Base-by-base conservation (phyloP, 2,329 filamentous ascomycete genomes). In the Trichoderma aggressivum region DNA sequence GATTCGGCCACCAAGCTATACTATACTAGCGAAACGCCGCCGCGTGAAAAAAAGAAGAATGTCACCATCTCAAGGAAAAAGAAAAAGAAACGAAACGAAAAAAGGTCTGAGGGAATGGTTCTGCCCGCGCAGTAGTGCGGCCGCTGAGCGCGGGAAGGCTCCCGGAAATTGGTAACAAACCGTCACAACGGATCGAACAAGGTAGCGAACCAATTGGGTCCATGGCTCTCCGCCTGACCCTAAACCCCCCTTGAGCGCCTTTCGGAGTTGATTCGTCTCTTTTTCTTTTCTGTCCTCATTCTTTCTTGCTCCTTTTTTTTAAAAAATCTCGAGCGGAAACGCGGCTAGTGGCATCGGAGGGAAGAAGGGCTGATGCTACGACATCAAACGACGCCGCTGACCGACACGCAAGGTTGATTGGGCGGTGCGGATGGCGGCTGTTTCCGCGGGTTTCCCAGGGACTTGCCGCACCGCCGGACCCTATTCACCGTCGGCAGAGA, bases 381-480 rank as follows among this genome's bases (percentile, higher is more conserved):
- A 34, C 34, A 60, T 47, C 65, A n/a, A n/a, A 61, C 55, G 65
- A 56, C 26, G 53, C 58, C 30, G 30, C 53, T 60, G 28, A 59
- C 55, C 55, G 61, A n/a, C n/a, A 65, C 10, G 62, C 28, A 28
- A 10, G 55, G n/a, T n/a, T 50, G 62, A 55, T 55, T 61, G 61
- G 36, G 43, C 18, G 59, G 60, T 30, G 53, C 66, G 28, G 56
- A 62, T 58, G n/a, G 62, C 70, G 62, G 70, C 70, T 71, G 70
- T 28, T 43, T 61, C 70, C 62, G 53, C 53, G 34, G 30, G 30
- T 36, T 53, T 39, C 36, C 21, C 16, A 43, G 36, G 21, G 21
- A 47, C 64, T 24, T 21, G 34, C 18, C 55, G 53, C 16, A 43
- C 30, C 50, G 53, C 32, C 16, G n/a, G 28, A n/a, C n/a, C 32